Evolutionary conservation across 1,284 basidiomycete genomes (phyloP).

Genomic region (Microbotryum scabiosae): DNA sequence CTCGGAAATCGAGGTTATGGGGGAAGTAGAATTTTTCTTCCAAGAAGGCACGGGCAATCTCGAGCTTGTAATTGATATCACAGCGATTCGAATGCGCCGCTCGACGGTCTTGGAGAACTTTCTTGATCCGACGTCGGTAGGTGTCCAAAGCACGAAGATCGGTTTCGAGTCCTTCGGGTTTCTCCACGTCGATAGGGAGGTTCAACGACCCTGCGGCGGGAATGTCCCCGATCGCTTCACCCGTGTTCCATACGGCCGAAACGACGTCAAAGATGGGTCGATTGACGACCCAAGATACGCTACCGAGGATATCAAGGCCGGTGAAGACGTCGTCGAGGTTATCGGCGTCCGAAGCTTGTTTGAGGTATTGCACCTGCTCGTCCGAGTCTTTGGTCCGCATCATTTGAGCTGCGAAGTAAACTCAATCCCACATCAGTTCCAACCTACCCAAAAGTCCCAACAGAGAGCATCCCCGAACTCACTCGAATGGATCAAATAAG

Average conservation of each 20-base stretch:
- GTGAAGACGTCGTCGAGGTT: conserved; percentile 79
- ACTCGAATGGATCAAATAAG: conserved; percentile 73
- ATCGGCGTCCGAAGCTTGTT: conserved; percentile 63
- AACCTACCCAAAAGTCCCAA: not conserved
- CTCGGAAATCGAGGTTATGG: conserved; percentile 97
- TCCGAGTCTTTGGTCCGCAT: conserved; percentile 91
- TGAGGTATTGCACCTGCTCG: conserved; percentile 77
- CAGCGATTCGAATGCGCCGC: conserved; percentile 85
- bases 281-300: conserved; percentile 89
- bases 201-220: conserved; percentile 35
- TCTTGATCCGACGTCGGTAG: conserved; percentile 56
- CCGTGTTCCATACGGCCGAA: conserved; percentile 68
- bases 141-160: conserved; percentile 59
- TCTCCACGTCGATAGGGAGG: conserved; percentile 50
- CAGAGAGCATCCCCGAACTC: conserved; percentile 32
- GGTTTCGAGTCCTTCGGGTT: conserved; percentile 52
- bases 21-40: conserved; percentile 85
- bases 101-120: conserved; percentile 56
- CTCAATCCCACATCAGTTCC: not conserved
- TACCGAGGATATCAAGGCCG: conserved; percentile 80
- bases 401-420: conserved; percentile 48
- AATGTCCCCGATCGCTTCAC: conserved; percentile 41
- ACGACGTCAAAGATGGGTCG: conserved; percentile 63
- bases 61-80: conserved; percentile 92
- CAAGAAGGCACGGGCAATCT: conserved; percentile 89